phyloP scores from a whole-genome alignment of 495 filamentous ascomycete species.

The Talaromyces liani region DNA sequence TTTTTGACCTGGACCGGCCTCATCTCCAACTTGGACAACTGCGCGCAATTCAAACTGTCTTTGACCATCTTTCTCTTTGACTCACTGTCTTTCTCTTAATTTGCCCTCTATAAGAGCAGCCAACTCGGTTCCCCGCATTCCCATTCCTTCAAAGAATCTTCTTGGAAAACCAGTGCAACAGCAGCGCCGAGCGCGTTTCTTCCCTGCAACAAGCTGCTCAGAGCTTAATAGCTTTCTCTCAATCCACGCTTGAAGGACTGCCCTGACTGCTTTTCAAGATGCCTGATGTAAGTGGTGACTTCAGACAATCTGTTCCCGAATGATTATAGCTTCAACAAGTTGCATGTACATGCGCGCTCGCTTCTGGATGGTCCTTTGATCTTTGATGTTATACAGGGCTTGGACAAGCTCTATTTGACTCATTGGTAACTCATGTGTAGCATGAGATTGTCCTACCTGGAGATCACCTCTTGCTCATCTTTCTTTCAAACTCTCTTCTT shows the following conservation, averaged over 20 bases:
- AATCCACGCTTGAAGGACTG: slow-evolving; percentile 1
- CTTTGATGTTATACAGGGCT: not conserved
- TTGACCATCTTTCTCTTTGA: slow-evolving; percentile 1
- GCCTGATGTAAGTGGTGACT: slow-evolving; percentile 35
- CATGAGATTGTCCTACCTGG: not conserved
- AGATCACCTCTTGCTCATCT: not conserved
- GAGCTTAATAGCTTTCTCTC: not conserved
- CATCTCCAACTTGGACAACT: slow-evolving; percentile 10
- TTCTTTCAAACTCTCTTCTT: not conserved
- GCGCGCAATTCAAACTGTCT: not conserved
- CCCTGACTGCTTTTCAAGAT: slow-evolving; percentile 19
- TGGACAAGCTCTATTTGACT: not conserved
- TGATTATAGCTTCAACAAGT: not conserved
- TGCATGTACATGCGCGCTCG: not conserved
- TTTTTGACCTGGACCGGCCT: slow-evolving; percentile 1
- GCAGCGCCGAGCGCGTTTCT: not conserved
- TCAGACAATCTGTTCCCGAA: not conserved
- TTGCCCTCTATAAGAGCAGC: not conserved
- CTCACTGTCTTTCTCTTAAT: not conserved
- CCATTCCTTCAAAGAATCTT: not conserved
- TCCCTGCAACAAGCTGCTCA: not conserved
- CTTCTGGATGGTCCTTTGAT: not conserved
- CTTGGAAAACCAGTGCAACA: not conserved
- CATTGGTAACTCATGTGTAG: not conserved
- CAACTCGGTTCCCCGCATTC: not conserved